Conservation (phyloP, 352 stramenopile genomes). For the Phytopythium ostracodes region DNA sequence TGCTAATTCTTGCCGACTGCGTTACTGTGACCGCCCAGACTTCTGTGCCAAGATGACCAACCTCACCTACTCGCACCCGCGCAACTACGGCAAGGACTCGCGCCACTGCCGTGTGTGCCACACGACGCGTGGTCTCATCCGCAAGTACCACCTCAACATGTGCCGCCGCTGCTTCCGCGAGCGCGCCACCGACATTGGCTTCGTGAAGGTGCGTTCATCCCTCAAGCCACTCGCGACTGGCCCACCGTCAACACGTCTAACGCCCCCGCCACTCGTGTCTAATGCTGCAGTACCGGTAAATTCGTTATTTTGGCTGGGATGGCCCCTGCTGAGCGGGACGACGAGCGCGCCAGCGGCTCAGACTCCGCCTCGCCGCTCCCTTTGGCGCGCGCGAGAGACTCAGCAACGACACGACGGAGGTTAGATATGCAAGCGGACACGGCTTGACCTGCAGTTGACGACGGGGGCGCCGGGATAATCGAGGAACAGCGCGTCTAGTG, state of each 20-base stretch:
- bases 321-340: slow-evolving; percentile 22
- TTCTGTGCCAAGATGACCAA: slow-evolving; percentile 86
- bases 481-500: background rate
- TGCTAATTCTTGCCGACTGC: background rate
- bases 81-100: slow-evolving; percentile 89
- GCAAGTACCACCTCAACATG: slow-evolving; percentile 96
- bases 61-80: slow-evolving; percentile 84
- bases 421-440: slow-evolving; percentile 66
- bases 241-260: background rate
- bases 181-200: slow-evolving; percentile 93
- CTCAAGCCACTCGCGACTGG: too few species aligned
- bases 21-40: background rate
- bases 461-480: slow-evolving; percentile 10
- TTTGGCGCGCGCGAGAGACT: slow-evolving; percentile 21
- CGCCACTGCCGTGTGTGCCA: slow-evolving; percentile 89
- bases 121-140: slow-evolving; percentile 91
- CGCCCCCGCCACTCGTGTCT: background rate
- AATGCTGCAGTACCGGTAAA: slow-evolving; percentile 58
- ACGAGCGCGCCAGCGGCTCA: slow-evolving; percentile 19
- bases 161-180: slow-evolving; percentile 96
- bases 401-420: slow-evolving; percentile 29
- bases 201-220: slow-evolving; percentile 80
- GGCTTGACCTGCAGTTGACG: slow-evolving; percentile 20
- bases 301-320: slow-evolving; percentile 39
- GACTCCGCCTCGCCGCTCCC: slow-evolving; percentile 28